phyloP scores from a whole-genome alignment of 768 basidiomycete species.

The Paxillus ammoniavirescens region DNA sequence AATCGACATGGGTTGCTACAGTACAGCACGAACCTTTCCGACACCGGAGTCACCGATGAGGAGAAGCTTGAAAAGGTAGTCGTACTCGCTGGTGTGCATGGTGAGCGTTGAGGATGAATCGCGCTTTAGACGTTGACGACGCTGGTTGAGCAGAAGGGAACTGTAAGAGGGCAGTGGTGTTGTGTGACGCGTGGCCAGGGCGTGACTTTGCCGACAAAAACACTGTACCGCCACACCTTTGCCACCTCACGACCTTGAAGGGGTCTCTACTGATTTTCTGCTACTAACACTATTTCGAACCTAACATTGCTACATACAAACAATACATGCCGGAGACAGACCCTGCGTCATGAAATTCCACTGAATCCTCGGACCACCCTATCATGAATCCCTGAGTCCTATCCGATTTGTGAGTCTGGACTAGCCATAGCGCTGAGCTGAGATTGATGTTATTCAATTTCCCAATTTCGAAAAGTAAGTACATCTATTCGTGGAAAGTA shows the following conservation, averaged over 20 bases:
- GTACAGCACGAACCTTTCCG: conserved; percentile 62
- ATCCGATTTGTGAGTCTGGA: too few species aligned
- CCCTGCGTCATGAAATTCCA: too few species aligned
- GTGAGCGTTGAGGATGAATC: conserved; percentile 27
- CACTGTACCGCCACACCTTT: conserved; percentile 26
- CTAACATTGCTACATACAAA: too few species aligned
- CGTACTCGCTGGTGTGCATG: conserved; percentile 94
- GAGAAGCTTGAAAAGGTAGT: conserved; percentile 94
- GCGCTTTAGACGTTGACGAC: conserved; percentile 30
- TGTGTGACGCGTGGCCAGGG: conserved; percentile 34
- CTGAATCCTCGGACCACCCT: too few species aligned
- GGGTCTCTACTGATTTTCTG: background rate
- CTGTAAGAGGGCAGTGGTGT: conserved; percentile 32
- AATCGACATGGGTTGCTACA: conserved; percentile 12
- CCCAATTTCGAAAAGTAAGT: too few species aligned
- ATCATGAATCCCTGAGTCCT: too few species aligned
- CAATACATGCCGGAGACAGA: too few species aligned
- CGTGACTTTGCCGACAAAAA: conserved; percentile 26
- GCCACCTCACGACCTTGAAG: background rate
- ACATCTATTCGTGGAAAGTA: too few species aligned
- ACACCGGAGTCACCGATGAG: conserved; percentile 97
- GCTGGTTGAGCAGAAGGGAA: conserved; percentile 34
- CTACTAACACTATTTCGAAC: too few species aligned
- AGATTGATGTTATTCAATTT: too few species aligned
- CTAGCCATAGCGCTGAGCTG: too few species aligned